Evolutionary conservation across 768 basidiomycete species (phyloP).

Genomic region (Paxillus involutus): DNA sequence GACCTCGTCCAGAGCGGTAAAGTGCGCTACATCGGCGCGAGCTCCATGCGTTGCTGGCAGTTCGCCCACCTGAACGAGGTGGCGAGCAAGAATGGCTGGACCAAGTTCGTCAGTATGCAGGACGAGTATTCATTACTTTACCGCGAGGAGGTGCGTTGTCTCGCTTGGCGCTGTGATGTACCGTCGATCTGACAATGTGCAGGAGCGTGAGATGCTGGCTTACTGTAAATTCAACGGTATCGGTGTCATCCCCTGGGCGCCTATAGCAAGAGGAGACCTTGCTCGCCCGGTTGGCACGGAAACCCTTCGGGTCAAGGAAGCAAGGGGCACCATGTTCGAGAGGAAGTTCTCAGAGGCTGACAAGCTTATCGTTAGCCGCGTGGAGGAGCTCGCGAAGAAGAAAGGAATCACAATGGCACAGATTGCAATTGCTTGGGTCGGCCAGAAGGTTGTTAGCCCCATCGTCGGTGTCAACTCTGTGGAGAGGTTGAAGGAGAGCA

Average conservation of each 20-base stretch:
- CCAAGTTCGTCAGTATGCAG: conserved; percentile 58
- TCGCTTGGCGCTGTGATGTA: not conserved
- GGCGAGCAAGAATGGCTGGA: conserved; percentile 45
- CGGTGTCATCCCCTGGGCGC: conserved; percentile 52
- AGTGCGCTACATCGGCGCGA: conserved; percentile 51
- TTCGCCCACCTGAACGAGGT: conserved; percentile 45
- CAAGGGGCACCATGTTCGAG: conserved; percentile 25
- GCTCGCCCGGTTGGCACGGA: conserved; percentile 34
- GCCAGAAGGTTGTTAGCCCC: conserved; percentile 41
- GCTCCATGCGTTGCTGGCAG: conserved; percentile 48
- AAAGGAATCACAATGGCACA: conserved; percentile 43
- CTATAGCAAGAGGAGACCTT: conserved; percentile 40
- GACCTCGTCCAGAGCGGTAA: conserved; percentile 49
- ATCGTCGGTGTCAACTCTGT: conserved; percentile 42
- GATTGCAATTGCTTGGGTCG: conserved; percentile 43
- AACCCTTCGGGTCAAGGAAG: conserved; percentile 15
- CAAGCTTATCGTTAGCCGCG: conserved; percentile 36
- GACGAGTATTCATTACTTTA: conserved; percentile 54
- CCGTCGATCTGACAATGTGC: not conserved
- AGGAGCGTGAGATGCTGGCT: conserved; percentile 47
- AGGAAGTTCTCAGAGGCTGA: conserved; percentile 26
- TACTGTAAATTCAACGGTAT: conserved; percentile 51
- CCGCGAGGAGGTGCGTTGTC: conserved; percentile 43
- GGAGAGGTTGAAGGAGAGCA: conserved; percentile 27
- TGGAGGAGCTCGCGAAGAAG: conserved; percentile 42